Conservation (phyloP, 495 filamentous ascomycete genomes). For the Tuber aestivum region DNA sequence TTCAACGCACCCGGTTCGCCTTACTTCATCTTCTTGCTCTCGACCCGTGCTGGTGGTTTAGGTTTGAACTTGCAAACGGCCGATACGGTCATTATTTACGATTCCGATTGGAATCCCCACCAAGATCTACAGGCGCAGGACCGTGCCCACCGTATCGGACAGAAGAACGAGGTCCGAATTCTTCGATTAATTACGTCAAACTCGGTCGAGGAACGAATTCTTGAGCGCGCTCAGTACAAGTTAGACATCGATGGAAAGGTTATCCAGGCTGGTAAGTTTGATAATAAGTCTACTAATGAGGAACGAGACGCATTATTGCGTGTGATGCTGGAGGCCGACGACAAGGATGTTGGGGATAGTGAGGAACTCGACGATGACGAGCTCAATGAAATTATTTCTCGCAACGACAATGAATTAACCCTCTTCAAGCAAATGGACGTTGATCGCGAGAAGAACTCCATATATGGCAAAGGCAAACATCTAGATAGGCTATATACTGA, state of each 20-base stretch:
- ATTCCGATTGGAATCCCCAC: constrained; percentile 99
- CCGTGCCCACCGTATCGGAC: constrained; percentile 98
- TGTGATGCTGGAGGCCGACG: constrained; percentile 83
- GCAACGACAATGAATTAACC: constrained; percentile 63
- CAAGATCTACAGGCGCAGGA: constrained; percentile 98
- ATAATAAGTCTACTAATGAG: constrained; percentile 98
- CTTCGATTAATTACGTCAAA: constrained; percentile 90
- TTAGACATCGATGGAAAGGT: constrained; percentile 99
- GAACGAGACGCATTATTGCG: constrained; percentile 93
- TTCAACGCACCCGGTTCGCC: constrained; percentile 88
- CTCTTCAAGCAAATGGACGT: constrained; percentile 73
- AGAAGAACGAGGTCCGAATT: constrained; percentile 99
- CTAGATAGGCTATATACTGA: constrained; percentile 79
- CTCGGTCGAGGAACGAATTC: constrained; percentile 96
- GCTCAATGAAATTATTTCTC: constrained; percentile 78
- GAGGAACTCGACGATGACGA: constrained; percentile 98
- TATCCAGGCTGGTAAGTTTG: constrained; percentile 97
- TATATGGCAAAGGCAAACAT: constrained; percentile 60
- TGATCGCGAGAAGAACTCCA: constrained; percentile 56
- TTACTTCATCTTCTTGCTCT: constrained; percentile 96
- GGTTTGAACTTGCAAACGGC: constrained; percentile 95
- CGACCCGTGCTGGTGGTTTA: constrained; percentile 96
- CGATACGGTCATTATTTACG: constrained; percentile 98
- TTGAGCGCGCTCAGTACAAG: constrained; percentile 95
- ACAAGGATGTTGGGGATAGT: constrained; percentile 74